Evolutionary conservation across 1,139 yeast genomes (phyloP), one percentile per base, ranked within the genome.

Genomic region (Zhuliangozyma parablackwelliae): DNA sequence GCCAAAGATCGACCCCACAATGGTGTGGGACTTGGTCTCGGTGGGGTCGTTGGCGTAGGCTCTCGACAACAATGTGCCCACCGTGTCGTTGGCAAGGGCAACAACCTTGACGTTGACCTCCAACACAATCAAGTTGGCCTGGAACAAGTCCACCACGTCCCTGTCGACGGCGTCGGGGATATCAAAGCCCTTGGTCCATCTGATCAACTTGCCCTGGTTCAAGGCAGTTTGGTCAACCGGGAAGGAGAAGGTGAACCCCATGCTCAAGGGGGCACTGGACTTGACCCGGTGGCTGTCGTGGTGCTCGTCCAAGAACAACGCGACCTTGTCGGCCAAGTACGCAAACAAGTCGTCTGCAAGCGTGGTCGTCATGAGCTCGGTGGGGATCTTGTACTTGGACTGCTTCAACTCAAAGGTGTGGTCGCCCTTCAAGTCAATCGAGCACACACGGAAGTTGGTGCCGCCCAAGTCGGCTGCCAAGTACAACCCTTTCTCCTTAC

Each of bases 161-260:
- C 81, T 67, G 36, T 87, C 94, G 29, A 90, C 86, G 31, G 87
- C 79, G 50, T 90, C 97, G 27, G 78, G 76, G 50, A 90, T 83
- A 51, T 85, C 80, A 59, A 84, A 90, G 27, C 97, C 97, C 62
- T 90, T 90, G 25, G 97, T 88, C 97, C 97, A 90, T 59, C 97
- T 82, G 40, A 90, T 74, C 49, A 90, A 74, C 5, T 75, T 79
- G 42, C 97, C 97, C 8, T 78, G 67, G 54, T 80, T 75, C 47
- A 90, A 66, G 4, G 87, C 83, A 20, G 86, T 80, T 64, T 90
- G 97, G 46, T 82, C 75, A 24, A 88, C 89, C 2, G 97, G 97
- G 72, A 89, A 90, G 10, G 94, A 82, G 54, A 90, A 90, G 1
- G 97, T 89, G 64, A 90, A 88, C 1, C 97, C 97, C 63, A 90